Base-by-base conservation (phyloP, 257 asterid genomes). In the Nicotiana attenuata region DNA sequence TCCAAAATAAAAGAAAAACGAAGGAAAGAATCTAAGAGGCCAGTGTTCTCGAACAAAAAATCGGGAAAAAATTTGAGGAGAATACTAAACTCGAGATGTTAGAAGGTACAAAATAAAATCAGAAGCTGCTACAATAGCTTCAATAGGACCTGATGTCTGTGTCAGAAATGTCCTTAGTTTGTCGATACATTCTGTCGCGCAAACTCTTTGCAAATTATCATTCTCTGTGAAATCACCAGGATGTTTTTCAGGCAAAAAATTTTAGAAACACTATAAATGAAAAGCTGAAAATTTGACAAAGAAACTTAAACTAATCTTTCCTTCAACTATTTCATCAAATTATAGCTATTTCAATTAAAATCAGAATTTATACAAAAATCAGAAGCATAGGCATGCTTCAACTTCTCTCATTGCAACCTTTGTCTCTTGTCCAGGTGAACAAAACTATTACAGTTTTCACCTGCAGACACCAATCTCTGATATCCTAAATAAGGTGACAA, bases 351-450 rank as follows among this genome's bases (percentile, higher is more conserved):
- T 71, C 22, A 71, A 19, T 45, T 22, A 38, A 73, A 73, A 75
- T 41, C 9, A 33, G 2, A 60, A 1, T 47, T 50, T 75, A 75
- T 50, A 71, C 78, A 71, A 71, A 71, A 71, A 22, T 22, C 67
- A 22, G 67, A 61, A 61, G 3, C 66, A 20, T 22, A 60, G 17
- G 17, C 47, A n/a, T 35, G 26, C n/a, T 76, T 76, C 66, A 16
- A 10, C 0, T 50, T 47, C 2, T 82, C 3, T 84, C 84, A 84
- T 20, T 71, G 81, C 50, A 84, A 75, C 65, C 71, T 84, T 22
- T 84, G 86, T 28, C 92, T 87, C 88, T 92, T 92, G 50, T 78
- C 87, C 33, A 82, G 57, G 20, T 88, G 85, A 15, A 64, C 16
- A 80, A 69, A 80, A 83, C 17, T 47, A 28, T 82, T 71, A 71